Base-by-base conservation (phyloP, 2,329 filamentous ascomycete genomes). In the Nigrospora osmanthi region DNA sequence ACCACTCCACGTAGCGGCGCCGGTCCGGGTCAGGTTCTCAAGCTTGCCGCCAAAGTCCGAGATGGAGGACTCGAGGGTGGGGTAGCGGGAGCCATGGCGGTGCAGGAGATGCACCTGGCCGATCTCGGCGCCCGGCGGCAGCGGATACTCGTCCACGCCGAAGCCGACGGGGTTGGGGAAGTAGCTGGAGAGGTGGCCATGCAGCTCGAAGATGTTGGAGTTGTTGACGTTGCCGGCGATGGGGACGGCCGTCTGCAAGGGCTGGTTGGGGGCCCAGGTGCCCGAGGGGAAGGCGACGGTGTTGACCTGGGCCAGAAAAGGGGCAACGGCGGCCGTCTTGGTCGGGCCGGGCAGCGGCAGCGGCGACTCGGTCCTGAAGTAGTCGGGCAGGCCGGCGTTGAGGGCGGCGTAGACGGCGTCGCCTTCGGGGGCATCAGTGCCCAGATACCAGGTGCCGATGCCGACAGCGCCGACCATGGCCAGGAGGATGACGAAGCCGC, bases 1-100 rank as follows among this genome's bases (percentile, higher is more conserved):
- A 0, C 78, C 83, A 3, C 70, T 74, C 23, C 80, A 80, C 11
- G 65, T 64, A 16, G 75, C 68, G 48, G 79, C 75, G 11, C 40
- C 40, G 6, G 33, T 42, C 19, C 19, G 13, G 13, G 40, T 42
- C 7, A 42, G 17, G 33, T 42, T 42, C 17, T 68, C 68, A 38
- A 89, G 67, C 51, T 78, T 80, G 37, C 73, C 58, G 1, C 78
- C 81, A 35, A 84, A 74, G 1, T 58, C 56, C 15, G 68, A 64
- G 11, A 84, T 76, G 30, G 75, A 74, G 32, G 77, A 71, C 1
- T 73, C 73, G 3, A 69, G 67, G 3, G 85, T 85, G 0, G 86
- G 86, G 60, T 89, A 90, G 13, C 86, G 74, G 35, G 83, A 74
- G 10, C 86, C 86, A 58, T 89, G 85, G 1, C 86, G 78, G 12